A percentile compares a stretch with the other conserved stretches of the same genome.
phyloP scores from a whole-genome alignment of 139 green algal genomes.

The Closterium sp. region DNA sequence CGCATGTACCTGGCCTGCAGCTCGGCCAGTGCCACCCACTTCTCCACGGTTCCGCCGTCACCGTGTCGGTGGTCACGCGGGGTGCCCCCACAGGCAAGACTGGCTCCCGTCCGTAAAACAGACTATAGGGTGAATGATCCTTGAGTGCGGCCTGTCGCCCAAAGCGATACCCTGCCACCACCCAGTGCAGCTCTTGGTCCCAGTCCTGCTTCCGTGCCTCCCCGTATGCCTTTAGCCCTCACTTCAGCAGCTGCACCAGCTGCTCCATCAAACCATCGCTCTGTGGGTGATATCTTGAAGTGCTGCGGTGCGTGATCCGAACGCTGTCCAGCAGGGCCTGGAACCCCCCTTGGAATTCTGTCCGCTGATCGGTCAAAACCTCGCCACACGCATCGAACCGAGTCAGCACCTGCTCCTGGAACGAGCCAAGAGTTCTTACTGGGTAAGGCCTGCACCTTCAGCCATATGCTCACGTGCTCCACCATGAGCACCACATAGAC shows the following conservation, averaged over 20 bases:
- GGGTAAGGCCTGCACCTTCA: too few relatives aligned
- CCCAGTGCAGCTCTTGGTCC: background rate
- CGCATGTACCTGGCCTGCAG: background rate
- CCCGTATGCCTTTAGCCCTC: too few relatives aligned
- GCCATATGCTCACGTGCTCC: background rate
- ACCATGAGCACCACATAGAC: background rate
- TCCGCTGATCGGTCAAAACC: too few relatives aligned
- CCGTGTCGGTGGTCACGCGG: background rate
- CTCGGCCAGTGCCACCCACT: background rate
- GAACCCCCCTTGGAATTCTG: too few relatives aligned
- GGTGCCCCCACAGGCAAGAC: background rate
- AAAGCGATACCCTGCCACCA: background rate
- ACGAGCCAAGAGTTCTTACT: too few relatives aligned
- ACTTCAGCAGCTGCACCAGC: too few relatives aligned
- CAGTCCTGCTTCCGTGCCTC: background rate
- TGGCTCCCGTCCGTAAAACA: background rate
- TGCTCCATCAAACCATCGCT: too few relatives aligned
- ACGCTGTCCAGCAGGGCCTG: too few relatives aligned
- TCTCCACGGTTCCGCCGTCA: background rate
- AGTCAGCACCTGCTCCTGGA: too few relatives aligned
- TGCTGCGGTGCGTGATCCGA: too few relatives aligned
- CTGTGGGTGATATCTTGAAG: too few relatives aligned
- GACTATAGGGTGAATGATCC: background rate
- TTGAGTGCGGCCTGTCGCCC: background rate
- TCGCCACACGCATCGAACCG: too few relatives aligned